Evolutionary conservation across 176 grass and related monocot species (phyloP).

Genomic region (Microstegium vimineum): DNA sequence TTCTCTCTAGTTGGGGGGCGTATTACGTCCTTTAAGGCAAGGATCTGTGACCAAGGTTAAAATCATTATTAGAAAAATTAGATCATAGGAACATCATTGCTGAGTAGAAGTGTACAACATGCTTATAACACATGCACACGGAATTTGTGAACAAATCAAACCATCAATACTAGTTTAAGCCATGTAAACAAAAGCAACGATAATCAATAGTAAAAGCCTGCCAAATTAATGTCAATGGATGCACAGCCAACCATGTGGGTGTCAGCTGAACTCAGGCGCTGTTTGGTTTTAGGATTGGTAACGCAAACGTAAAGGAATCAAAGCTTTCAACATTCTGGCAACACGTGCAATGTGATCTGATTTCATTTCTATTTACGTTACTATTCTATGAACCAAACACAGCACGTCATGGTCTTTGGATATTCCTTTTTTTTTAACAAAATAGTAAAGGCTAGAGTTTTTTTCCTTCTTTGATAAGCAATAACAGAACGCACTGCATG

Average conservation of each 20-base stretch:
- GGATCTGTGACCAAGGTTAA: conserved; percentile 47
- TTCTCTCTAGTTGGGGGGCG: conserved; percentile 71
- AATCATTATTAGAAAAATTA: conserved; percentile 26
- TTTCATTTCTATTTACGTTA: too few relatives aligned
- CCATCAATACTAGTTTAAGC: background rate
- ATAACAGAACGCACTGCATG: background rate
- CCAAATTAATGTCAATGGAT: background rate
- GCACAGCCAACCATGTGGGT: background rate
- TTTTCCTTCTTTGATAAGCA: background rate
- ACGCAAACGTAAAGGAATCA: too few relatives aligned
- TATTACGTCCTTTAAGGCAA: conserved; percentile 82
- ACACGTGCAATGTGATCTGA: too few relatives aligned
- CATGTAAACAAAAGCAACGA: background rate
- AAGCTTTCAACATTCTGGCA: too few relatives aligned
- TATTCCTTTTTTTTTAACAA: background rate
- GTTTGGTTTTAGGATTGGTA: too few relatives aligned
- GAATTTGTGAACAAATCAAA: background rate
- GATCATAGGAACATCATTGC: conserved; percentile 3
- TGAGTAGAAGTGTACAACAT: background rate
- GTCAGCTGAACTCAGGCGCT: background rate
- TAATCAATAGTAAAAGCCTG: background rate
- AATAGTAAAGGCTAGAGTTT: background rate
- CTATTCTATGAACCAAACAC: too few relatives aligned
- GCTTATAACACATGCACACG: background rate
- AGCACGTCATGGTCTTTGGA: background rate